phyloP scores from a whole-genome alignment of 73 alveolate genomes.

The Diophrys appendiculata region DNA sequence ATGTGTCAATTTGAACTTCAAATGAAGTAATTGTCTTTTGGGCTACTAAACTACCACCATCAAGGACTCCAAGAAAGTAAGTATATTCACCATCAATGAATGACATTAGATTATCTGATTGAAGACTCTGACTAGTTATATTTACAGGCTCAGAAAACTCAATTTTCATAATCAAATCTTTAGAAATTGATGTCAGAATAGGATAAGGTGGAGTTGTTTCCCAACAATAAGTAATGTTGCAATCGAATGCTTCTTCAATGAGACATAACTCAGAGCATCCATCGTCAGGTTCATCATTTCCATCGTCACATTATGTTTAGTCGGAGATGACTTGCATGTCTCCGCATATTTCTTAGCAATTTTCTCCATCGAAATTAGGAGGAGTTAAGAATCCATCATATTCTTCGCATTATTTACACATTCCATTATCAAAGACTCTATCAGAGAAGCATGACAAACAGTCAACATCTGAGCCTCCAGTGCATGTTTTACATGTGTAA shows the following conservation, averaged over 20 bases:
- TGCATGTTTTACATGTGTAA: background rate
- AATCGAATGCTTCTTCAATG: background rate
- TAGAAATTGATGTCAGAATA: background rate
- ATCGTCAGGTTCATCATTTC: background rate
- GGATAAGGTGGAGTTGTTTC: background rate
- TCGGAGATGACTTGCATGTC: background rate
- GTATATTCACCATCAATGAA: background rate
- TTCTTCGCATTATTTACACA: background rate
- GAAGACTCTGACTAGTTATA: background rate
- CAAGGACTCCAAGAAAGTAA: background rate
- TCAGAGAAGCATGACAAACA: background rate
- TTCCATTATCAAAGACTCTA: background rate
- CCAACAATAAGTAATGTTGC: background rate
- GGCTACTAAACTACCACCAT: background rate
- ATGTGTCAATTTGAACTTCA: background rate
- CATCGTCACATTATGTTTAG: slow-evolving; percentile 1
- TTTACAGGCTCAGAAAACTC: background rate
- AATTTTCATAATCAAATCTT: background rate
- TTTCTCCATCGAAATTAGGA: background rate
- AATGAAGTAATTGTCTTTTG: background rate
- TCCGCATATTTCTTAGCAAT: background rate
- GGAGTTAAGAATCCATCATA: background rate
- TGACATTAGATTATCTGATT: background rate
- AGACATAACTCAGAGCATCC: background rate
- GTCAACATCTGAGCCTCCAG: background rate